A percentile compares a stretch with the other conserved stretches of the same genome.
Conservation (phyloP, 805 yeast genomes). For the Lipomyces sp. region DNA sequence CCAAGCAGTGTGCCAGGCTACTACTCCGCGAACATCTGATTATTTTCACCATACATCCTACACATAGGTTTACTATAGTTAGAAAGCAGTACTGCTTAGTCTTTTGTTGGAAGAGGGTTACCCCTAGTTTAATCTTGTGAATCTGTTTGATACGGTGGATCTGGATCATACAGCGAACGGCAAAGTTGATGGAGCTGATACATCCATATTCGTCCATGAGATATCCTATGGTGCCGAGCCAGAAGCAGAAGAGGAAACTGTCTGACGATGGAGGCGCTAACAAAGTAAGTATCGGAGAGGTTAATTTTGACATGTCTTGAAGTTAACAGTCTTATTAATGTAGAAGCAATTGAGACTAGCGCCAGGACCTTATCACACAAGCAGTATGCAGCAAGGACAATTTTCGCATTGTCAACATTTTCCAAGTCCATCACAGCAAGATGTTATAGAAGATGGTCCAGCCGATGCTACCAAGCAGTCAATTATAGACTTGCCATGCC, state of each 20-base stretch:
- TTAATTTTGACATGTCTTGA: neutral
- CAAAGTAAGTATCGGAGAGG: neutral
- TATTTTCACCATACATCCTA: too few relatives aligned
- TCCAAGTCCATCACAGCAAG: neutral
- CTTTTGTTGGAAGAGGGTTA: neutral
- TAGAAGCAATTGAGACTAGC: neutral
- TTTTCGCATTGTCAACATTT: neutral
- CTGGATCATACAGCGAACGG: neutral
- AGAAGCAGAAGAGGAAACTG: conserved; percentile 14
- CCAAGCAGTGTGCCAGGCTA: neutral
- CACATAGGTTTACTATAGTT: neutral
- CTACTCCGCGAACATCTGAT: too few relatives aligned
- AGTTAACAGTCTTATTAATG: neutral
- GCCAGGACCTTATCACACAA: neutral
- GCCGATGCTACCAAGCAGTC: neutral
- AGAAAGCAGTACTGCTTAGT: neutral
- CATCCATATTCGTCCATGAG: conserved; percentile 14
- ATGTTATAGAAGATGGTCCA: neutral
- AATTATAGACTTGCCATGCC: neutral
- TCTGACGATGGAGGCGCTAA: conserved; percentile 8
- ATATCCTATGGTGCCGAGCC: conserved; percentile 10
- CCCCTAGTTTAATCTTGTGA: neutral
- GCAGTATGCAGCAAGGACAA: conserved; percentile 6
- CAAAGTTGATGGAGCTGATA: conserved; percentile 2
- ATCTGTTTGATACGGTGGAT: neutral